Conservation (phyloP, 2,329 filamentous ascomycete species). For the Ophiostoma ulmi region DNA sequence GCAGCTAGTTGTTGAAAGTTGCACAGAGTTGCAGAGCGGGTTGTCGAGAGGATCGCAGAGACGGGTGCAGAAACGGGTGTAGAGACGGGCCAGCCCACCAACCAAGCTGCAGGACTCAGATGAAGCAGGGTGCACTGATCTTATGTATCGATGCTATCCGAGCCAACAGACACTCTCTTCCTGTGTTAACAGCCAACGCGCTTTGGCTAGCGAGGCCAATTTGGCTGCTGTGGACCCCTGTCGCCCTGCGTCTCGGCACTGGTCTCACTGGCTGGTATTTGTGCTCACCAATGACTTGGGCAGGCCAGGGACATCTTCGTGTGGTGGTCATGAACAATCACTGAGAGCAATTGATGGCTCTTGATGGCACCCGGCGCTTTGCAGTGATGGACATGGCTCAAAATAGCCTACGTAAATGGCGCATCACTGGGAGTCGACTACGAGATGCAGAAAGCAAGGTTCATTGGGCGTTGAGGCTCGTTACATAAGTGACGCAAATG, state of each 20-base stretch:
- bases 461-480: not conserved
- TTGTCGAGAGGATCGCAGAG: not conserved
- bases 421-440: not conserved
- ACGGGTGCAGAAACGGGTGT: not conserved
- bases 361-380: slow-evolving; percentile 11
- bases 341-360: not conserved
- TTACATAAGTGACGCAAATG: slow-evolving; percentile 2
- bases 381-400: not conserved
- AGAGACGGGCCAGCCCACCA: slow-evolving; percentile 1
- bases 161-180: not conserved
- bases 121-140: not conserved
- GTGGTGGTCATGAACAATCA: not conserved
- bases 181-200: not conserved
- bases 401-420: slow-evolving; percentile 11
- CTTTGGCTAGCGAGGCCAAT: not conserved
- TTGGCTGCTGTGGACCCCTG: slow-evolving; percentile 12
- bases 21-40: no score
- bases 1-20: not conserved
- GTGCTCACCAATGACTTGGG: not conserved
- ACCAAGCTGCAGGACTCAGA: not conserved
- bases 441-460: not conserved
- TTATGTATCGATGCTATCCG: not conserved
- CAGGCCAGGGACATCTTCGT: not conserved
- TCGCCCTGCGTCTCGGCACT: slow-evolving; percentile 12
- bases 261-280: slow-evolving; percentile 2